Evolutionary conservation across 2,329 filamentous ascomycete species (phyloP), one percentile per base, ranked within the genome.

Genomic region (Paraconiothyrium sp.): DNA sequence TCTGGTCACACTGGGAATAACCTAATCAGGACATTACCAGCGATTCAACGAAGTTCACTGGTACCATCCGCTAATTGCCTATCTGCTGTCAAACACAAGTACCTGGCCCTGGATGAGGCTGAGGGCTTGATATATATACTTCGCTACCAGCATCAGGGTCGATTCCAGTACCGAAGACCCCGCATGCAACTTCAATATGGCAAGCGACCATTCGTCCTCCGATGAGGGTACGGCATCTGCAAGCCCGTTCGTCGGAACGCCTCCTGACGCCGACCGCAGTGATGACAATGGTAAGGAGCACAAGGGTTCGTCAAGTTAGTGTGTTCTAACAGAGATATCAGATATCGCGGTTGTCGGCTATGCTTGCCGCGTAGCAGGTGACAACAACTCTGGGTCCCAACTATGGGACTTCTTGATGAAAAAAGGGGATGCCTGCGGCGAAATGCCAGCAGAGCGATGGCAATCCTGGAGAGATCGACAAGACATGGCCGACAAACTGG

Each of bases 371-470:
- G 44, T 47, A 47, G 44, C 44, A 11, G 44, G 44, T 47, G 44
- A 47, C 44, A 47, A 47, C 44, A 47, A 47, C 20, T 47, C 44
- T 24, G 44, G 44, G 27, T 9, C 44, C 44, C 44, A 47, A 9
- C 44, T 47, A 20, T 47, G 44, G 44, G 44, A 47, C 20, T 47
- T 47, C 44, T 20, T 47, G 44, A 47, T 47, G 44, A 47, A 47
- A 1, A 47, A 47, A 47, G 44, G 44, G 44, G 44, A 47, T 16
- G 44, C 44, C 22, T 47, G 44, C 24, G 22, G 44, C 9, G 44
- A 47, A 20, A 47, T 47, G 44, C 44, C 44, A 24, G 22, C 44
- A 47, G 44, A 47, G 24, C 44, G 44, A 11, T 47, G 44, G 44
- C 22, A 47, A 47, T 24, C 44, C 6, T 47, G 44, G 44, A 47